Evolutionary conservation across 805 yeast species (phyloP), one percentile per base, ranked within the genome.

Genomic region (Candida patagonica): DNA sequence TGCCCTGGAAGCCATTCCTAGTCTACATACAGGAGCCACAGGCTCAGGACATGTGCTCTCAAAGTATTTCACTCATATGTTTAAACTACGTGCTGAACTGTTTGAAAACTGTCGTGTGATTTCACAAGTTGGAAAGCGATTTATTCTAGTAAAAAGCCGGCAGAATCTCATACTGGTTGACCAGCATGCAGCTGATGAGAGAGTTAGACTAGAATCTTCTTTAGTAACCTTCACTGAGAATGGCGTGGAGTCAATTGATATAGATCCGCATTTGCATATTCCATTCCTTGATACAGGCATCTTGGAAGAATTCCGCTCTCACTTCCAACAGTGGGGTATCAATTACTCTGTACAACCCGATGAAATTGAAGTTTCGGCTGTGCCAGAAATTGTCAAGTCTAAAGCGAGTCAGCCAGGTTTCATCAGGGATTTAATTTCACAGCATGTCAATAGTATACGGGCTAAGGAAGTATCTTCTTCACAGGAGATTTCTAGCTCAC

Each of bases 131-230:
- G 84, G 76, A 34, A 51, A 58, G 3, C 81, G 79, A 52, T 83
- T 83, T 51, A 74, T 86, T 6, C 59, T 85, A 4, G 55, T 71
- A 2, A 21, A 31, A 9, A 20, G 26, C 23, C 12, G 27, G 6
- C 17, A 29, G 12, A 48, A 74, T 12, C 55, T 73, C 16, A 59
- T 74, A 8, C 26, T 53, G 1, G 50, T 81, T 4, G 95, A 86
- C 53, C 95, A 85, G 51, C 95, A 86, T 62, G 95, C 95, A 0
- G 74, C 80, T 40, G 94, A 82, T 58, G 95, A 86, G 53, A 58
- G 95, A 40, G 65, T 82, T 0, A 64, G 65, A 34, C 70, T 80
- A 2, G 95, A 86, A 33, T 49, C 37, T 43, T 19, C 21, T 16
- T 12, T 34, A 17, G 10, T 13, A 21, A 65, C 63, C 2, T 62